Percentiles rank a stretch among this genome's conserved stretches.
Evolutionary conservation across 192 early-diverging fungal species (phyloP).

Genomic region (Rhizophagus sp.): DNA sequence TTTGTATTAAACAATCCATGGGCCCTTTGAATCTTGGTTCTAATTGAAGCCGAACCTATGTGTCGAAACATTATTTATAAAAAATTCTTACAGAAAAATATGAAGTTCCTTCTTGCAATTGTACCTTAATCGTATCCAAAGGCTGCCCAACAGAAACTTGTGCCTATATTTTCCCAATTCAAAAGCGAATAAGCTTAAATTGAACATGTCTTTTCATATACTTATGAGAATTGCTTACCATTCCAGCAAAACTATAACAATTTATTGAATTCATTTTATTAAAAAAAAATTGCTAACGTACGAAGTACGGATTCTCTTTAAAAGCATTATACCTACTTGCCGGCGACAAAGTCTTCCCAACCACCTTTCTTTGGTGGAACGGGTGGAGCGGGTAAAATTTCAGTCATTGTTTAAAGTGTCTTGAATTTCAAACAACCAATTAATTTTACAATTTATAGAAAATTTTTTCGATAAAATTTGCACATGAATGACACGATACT

Average conservation of each 20-base stretch:
- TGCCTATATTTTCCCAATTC: slow-evolving; percentile 28
- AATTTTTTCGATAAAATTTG: too few species aligned
- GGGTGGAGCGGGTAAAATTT: neutral
- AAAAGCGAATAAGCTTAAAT: neutral
- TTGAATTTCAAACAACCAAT: neutral
- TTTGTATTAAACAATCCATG: slow-evolving; percentile 81
- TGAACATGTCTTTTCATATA: neutral
- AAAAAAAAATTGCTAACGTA: too few species aligned
- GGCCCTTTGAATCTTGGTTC: slow-evolving; percentile 69
- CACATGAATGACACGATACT: too few species aligned
- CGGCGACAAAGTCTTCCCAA: slow-evolving; percentile 30
- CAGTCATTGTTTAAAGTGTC: slow-evolving; percentile 34
- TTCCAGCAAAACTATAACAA: slow-evolving; percentile 27
- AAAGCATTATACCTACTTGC: slow-evolving; percentile 16
- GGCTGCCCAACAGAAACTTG: slow-evolving; percentile 71
- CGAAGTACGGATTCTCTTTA: neutral
- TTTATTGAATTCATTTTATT: too few species aligned
- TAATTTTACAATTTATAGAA: too few species aligned
- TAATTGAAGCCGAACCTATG: slow-evolving; percentile 70
- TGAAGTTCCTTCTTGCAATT: slow-evolving; percentile 22
- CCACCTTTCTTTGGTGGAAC: neutral
- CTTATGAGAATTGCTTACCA: neutral
- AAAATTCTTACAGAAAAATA: slow-evolving; percentile 19
- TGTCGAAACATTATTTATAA: slow-evolving; percentile 10
- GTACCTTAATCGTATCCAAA: slow-evolving; percentile 82